These are phyloP conservation scores for Ceratobasidium sp. DNA, from an alignment of 1,284 basidiomycete species.

Conservation along the genomic window DNA sequence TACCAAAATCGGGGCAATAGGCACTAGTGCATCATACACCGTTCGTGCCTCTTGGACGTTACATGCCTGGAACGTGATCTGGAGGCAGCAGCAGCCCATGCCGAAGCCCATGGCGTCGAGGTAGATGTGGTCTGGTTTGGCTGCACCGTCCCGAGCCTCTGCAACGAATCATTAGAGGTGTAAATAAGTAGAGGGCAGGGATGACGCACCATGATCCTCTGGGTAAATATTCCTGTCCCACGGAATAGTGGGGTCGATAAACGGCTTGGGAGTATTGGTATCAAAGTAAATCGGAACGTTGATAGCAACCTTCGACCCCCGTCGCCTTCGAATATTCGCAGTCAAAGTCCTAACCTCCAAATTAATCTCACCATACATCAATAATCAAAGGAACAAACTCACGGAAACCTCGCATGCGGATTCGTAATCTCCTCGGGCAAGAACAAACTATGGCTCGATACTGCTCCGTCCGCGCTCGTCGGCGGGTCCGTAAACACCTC, in stretches of 20 bases:
- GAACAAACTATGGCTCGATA: constrained; percentile 91
- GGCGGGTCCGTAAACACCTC: constrained; percentile 94
- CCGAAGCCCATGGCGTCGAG: constrained; percentile 99
- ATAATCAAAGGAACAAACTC: constrained; percentile 55
- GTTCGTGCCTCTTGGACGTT: constrained; percentile 90
- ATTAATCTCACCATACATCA: constrained; percentile 44
- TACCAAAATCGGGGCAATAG: constrained; percentile 93
- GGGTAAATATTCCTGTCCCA: constrained; percentile 81
- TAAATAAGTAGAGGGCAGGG: too few species aligned
- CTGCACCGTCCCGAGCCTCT: constrained; percentile 84
- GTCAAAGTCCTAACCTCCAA: constrained; percentile 79
- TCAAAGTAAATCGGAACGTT: constrained; percentile 96
- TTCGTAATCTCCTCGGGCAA: constrained; percentile 97
- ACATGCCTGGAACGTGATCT: constrained; percentile 97
- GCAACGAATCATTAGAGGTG: constrained; percentile 41
- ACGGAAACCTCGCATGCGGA: constrained; percentile 97
- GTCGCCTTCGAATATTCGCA: constrained; percentile 89
- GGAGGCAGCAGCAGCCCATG: constrained; percentile 98
- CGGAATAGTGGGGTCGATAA: constrained; percentile 89
- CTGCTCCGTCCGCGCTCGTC: constrained; percentile 74
- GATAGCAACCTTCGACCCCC: constrained; percentile 94
- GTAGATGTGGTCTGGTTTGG: constrained; percentile 91
- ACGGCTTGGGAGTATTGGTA: constrained; percentile 84
- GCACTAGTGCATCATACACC: constrained; percentile 94
- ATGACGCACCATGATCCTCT: constrained; percentile 66